Base-by-base conservation (phyloP, 179 eudicot species). In the Beta macrorhiza region DNA sequence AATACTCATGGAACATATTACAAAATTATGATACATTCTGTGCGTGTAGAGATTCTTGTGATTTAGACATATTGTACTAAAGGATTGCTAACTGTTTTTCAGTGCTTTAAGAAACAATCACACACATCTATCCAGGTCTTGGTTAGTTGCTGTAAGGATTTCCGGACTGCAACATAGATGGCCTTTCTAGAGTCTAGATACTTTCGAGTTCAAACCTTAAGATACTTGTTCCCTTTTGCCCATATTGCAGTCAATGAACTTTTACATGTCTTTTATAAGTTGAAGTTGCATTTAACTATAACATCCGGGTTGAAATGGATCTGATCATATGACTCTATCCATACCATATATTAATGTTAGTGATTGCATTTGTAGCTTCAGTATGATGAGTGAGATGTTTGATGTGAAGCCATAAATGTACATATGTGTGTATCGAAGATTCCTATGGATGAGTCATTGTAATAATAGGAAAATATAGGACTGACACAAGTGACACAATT, bases 261-360 rank as follows among this genome's bases (percentile, higher is more conserved):
- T 17, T 45, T 7, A 4, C 32, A 70, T 45, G 19, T 2, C 16
- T 70, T 70, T 2, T 29, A 29, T 70, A 7, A 5, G 37, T 70
- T 25, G 49, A 45, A 70, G 51, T 70, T 17, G 55, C 55, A 70
- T 13, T 5, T 7, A 53, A 17, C 13, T 12, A 25, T 74, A 12
- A 3, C 13, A 29, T 1, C 5, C 0, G 7, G 12, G 15, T 53
- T 29, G 47, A 25, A 22, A 29, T 55, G 13, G 20, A 13, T 25
- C 63, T 74, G 32, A 29, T 29, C 32, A 29, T n/a, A 74, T 49
- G 29, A 25, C 44, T 74, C 32, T 37, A 72, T 72, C 59, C 59
- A 72, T 51, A 22, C 11, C 15, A 51, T 22, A 6, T 74, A 53
- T 74, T 67, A 49, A 71, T 67, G 62, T 73, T 62, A 74, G 77